Evolutionary conservation across 148 eudicot species (phyloP).

Genomic region (Suaeda aralocaspica): DNA sequence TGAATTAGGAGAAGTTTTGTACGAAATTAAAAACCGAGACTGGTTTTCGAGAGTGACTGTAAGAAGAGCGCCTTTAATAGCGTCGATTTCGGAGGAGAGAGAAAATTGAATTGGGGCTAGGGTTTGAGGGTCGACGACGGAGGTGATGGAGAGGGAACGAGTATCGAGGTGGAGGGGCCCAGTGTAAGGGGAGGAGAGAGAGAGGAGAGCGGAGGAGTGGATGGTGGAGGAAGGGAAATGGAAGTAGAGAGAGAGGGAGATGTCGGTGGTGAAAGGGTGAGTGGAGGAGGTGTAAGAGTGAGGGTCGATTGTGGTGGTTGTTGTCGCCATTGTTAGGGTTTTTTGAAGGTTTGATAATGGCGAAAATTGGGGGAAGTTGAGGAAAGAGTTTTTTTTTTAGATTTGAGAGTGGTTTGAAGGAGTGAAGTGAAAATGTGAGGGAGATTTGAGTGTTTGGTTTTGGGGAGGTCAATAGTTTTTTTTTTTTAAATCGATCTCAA

Average conservation of each 20-base stretch:
- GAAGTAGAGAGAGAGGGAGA: constrained; percentile 46
- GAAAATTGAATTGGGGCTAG: constrained; percentile 27
- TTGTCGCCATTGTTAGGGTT: constrained; percentile 30
- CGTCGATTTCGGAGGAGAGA: constrained; percentile 30
- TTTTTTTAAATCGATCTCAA: too few relatives aligned
- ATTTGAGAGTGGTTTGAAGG: too few relatives aligned
- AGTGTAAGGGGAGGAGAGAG: constrained; percentile 36
- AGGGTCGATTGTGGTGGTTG: constrained; percentile 34
- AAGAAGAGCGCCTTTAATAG: constrained; percentile 31
- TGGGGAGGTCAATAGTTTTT: too few relatives aligned
- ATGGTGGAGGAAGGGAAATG: constrained; percentile 34
- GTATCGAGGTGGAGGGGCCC: constrained; percentile 39
- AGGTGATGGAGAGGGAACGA: constrained; percentile 30
- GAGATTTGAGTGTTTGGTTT: too few relatives aligned
- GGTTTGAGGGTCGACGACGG: constrained; percentile 29
- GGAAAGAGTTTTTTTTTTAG: background rate
- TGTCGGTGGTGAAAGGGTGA: constrained; percentile 36
- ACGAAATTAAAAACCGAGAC: constrained; percentile 21
- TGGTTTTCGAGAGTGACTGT: constrained; percentile 27
- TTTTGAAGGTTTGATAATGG: constrained; percentile 15
- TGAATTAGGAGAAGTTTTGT: constrained; percentile 25
- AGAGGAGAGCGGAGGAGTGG: constrained; percentile 33
- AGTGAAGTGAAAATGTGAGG: too few relatives aligned
- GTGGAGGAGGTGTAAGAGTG: constrained; percentile 40
- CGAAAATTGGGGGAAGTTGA: background rate